Evolutionary conservation across 2,329 filamentous ascomycete genomes (phyloP).

Genomic region (Aotearoamyces nothofagi): DNA sequence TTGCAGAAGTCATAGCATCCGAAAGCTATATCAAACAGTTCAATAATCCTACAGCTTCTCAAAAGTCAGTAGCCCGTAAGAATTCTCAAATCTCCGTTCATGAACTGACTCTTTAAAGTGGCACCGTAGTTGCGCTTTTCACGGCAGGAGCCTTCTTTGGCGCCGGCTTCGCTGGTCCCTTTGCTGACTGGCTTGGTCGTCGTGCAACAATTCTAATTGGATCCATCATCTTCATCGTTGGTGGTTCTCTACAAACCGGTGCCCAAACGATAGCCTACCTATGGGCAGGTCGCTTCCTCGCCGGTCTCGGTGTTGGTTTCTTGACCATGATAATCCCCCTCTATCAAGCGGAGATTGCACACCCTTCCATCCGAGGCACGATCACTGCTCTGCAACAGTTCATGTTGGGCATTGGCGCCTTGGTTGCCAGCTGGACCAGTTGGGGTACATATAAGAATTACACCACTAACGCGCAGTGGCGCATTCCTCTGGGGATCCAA

Average conservation of each 20-base stretch:
- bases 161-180: slow-evolving; percentile 55
- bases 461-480: slow-evolving; percentile 26
- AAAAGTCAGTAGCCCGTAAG: no score
- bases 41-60: slow-evolving; percentile 7
- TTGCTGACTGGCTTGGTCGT: slow-evolving; percentile 54
- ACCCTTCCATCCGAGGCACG: slow-evolving; percentile 58
- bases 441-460: slow-evolving; percentile 35
- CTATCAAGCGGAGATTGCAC: slow-evolving; percentile 67
- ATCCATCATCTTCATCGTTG: slow-evolving; percentile 55
- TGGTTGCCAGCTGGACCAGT: slow-evolving; percentile 59
- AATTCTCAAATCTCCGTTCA: no score
- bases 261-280: slow-evolving; percentile 43
- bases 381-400: slow-evolving; percentile 69
- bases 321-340: slow-evolving; percentile 33
- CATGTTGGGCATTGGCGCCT: slow-evolving; percentile 63
- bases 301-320: slow-evolving; percentile 43
- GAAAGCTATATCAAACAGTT: slow-evolving; percentile 27
- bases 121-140: slow-evolving; percentile 63
- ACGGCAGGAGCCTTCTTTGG: slow-evolving; percentile 43
- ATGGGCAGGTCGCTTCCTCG: slow-evolving; percentile 54
- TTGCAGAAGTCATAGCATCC: slow-evolving; percentile 35
- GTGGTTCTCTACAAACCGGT: slow-evolving; percentile 59
- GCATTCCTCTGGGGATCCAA: slow-evolving; percentile 54
- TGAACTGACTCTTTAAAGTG: slow-evolving; percentile 31
- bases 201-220: slow-evolving; percentile 58